Evolutionary conservation across 768 basidiomycete genomes (phyloP).

Genomic region (Suillus bovinus): DNA sequence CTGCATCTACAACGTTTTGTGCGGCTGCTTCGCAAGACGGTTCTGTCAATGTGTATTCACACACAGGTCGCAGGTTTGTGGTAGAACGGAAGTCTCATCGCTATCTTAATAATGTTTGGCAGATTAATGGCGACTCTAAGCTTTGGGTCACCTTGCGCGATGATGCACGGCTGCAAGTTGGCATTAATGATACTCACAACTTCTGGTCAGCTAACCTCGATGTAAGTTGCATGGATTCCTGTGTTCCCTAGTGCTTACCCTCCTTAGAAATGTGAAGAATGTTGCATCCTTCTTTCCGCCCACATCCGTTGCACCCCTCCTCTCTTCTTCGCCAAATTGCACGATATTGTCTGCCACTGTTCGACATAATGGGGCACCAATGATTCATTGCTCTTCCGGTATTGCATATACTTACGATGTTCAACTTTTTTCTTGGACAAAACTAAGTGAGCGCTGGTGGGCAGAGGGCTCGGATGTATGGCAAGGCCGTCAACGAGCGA

Average conservation of each 20-base stretch:
- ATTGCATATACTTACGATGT: conserved; percentile 78
- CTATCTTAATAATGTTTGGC: not conserved
- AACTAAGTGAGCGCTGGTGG: conserved; percentile 84
- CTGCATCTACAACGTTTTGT: conserved; percentile 64
- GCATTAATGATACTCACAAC: conserved; percentile 73
- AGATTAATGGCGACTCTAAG: conserved; percentile 79
- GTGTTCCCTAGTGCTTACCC: conserved; percentile 10
- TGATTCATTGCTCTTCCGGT: conserved; percentile 79
- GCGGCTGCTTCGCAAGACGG: conserved; percentile 83
- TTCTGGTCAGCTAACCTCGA: conserved; percentile 70
- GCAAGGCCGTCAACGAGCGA: conserved; percentile 66
- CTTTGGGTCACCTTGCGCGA: conserved; percentile 69
- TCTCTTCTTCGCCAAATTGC: conserved; percentile 56
- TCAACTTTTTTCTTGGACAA: conserved; percentile 65
- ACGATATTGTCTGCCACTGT: conserved; percentile 65
- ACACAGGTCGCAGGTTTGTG: conserved; percentile 76
- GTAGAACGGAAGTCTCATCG: not conserved
- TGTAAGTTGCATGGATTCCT: conserved; percentile 45
- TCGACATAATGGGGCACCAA: conserved; percentile 77
- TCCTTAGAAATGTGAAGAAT: conserved; percentile 73
- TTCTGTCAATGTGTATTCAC: conserved; percentile 79
- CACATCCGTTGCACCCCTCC: conserved; percentile 58
- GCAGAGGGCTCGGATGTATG: conserved; percentile 79
- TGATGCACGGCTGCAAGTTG: conserved; percentile 65
- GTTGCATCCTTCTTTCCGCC: conserved; percentile 66